phyloP scores from a whole-genome alignment of 345 rosid species.

The Eutrema japonicum region DNA sequence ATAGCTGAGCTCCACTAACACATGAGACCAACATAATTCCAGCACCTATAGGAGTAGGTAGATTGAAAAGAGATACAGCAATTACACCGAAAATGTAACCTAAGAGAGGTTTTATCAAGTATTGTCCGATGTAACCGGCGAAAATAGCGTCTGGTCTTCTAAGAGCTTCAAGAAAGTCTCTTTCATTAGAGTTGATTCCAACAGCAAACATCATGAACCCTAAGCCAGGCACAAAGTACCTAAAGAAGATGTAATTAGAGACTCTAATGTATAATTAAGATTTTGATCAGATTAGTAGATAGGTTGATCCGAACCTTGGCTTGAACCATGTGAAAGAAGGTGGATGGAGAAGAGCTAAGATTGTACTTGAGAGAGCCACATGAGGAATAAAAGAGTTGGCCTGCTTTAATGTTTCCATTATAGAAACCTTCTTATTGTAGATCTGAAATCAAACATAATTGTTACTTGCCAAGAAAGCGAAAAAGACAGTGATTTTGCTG shows the following conservation, averaged over 20 bases:
- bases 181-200: conserved; percentile 84
- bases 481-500: background rate
- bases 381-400: conserved; percentile 85
- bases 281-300: background rate
- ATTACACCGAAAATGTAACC: conserved; percentile 75
- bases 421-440: conserved; percentile 45
- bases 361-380: conserved; percentile 71
- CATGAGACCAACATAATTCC: conserved; percentile 96
- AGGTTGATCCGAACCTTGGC: conserved; percentile 55
- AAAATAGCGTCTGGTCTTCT: conserved; percentile 74
- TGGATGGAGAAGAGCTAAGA: conserved; percentile 83
- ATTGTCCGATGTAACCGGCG: conserved; percentile 84
- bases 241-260: conserved; percentile 30
- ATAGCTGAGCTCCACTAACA: conserved; percentile 97
- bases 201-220: conserved; percentile 99
- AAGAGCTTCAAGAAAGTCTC: conserved; percentile 83
- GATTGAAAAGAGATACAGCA: conserved; percentile 66
- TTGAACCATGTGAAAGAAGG: conserved; percentile 97
- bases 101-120: conserved; percentile 78
- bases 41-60: conserved; percentile 82
- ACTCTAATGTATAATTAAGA: background rate
- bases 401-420: conserved; percentile 62
- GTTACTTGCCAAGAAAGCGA: conserved; percentile 23
- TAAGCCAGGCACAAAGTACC: conserved; percentile 93
- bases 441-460: conserved; percentile 44